Evolutionary conservation across 495 filamentous ascomycete species (phyloP).

Genomic region (Daldinia childiae): DNA sequence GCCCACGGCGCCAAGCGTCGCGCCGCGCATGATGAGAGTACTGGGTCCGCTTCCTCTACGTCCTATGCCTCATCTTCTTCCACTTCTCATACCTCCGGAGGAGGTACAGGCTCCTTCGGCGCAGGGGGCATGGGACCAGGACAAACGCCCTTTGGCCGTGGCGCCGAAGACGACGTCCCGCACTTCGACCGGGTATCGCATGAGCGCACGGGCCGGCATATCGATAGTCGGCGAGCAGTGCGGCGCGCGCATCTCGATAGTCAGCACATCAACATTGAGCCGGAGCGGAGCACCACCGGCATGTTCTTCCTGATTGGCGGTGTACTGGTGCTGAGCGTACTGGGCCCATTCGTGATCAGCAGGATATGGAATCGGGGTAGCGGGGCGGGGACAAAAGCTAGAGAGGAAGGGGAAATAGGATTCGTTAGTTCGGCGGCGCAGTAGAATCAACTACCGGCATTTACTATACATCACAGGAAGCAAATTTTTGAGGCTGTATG

Average conservation of each 20-base stretch:
- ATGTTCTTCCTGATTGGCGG: slow-evolving; percentile 56
- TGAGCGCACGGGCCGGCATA: slow-evolving; percentile 63
- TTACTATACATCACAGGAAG: neutral
- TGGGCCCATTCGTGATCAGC: slow-evolving; percentile 43
- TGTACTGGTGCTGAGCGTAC: slow-evolving; percentile 51
- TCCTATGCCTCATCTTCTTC: slow-evolving; percentile 34
- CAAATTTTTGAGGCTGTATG: neutral
- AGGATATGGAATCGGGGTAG: slow-evolving; percentile 34
- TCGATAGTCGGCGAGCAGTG: slow-evolving; percentile 52
- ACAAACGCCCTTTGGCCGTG: slow-evolving; percentile 62
- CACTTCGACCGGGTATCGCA: slow-evolving; percentile 74
- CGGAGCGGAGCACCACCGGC: slow-evolving; percentile 38
- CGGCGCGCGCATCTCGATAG: slow-evolving; percentile 12
- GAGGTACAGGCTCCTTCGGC: slow-evolving; percentile 1
- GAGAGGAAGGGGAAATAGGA: slow-evolving; percentile 12
- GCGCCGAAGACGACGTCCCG: slow-evolving; percentile 64
- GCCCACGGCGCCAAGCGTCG: slow-evolving; percentile 59
- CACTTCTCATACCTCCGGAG: slow-evolving; percentile 29
- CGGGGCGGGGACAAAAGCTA: slow-evolving; percentile 15
- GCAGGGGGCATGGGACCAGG: slow-evolving; percentile 59
- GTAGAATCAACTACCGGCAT: neutral
- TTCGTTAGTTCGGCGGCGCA: neutral
- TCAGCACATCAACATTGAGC: slow-evolving; percentile 9
- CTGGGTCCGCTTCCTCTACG: slow-evolving; percentile 44
- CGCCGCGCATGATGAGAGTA: slow-evolving; percentile 55